A percentile compares a stretch with the other conserved stretches of the same genome.
phyloP scores from a whole-genome alignment of 495 filamentous ascomycete genomes.

The Neurospora sp. region DNA sequence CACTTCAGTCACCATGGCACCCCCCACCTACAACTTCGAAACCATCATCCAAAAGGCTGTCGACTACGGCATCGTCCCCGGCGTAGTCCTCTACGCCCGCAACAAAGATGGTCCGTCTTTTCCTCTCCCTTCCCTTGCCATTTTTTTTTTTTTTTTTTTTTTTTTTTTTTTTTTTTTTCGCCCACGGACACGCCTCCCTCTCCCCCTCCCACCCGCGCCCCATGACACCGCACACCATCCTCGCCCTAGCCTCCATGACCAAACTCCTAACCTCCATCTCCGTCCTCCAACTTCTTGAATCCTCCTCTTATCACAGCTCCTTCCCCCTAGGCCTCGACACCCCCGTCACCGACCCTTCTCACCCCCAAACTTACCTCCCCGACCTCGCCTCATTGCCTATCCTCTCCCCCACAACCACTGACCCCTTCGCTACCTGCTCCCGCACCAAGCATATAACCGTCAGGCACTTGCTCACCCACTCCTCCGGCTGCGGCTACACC shows the following conservation, averaged over 20 bases:
- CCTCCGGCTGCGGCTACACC: slow-evolving; percentile 20
- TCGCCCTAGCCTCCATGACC: slow-evolving; percentile 23
- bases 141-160: not conserved
- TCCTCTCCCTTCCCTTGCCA: not conserved
- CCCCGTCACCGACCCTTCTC: slow-evolving; percentile 22
- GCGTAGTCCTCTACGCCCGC: slow-evolving; percentile 16
- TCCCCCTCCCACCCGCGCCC: not conserved
- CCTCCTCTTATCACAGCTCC: slow-evolving; percentile 2
- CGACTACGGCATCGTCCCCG: slow-evolving; percentile 11
- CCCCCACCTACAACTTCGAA: slow-evolving; percentile 10
- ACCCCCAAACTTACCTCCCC: slow-evolving; percentile 11
- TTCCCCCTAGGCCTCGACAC: slow-evolving; percentile 11
- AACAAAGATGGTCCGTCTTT: slow-evolving; percentile 15
- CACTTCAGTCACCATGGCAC: not conserved
- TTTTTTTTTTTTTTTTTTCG: not conserved
- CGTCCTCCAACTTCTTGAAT: slow-evolving; percentile 27
- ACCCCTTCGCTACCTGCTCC: not conserved
- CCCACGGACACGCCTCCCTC: slow-evolving; percentile 9
- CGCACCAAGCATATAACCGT: slow-evolving; percentile 22
- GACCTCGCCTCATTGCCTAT: slow-evolving; percentile 17
- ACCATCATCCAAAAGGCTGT: slow-evolving; percentile 10
- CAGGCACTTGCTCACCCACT: slow-evolving; percentile 27
- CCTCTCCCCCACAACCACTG: not conserved
- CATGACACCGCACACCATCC: slow-evolving; percentile 14
- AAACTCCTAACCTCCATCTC: slow-evolving; percentile 27